Conservation (phyloP, 345 rosid genomes). For the Dipteronia sinensis region DNA sequence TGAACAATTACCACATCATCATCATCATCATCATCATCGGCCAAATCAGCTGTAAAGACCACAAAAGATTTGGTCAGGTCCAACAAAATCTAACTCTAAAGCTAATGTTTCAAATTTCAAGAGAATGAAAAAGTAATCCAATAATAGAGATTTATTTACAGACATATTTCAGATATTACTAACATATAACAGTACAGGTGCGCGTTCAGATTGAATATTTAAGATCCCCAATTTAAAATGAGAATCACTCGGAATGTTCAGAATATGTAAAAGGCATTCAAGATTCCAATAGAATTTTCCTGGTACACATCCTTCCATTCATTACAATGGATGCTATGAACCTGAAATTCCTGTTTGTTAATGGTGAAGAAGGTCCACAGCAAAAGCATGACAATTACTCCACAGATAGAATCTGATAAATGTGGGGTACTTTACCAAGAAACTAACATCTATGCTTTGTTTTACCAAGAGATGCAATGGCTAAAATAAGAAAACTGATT, state of each 20-base stretch:
- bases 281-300: not conserved
- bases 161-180: not conserved
- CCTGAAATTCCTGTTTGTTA: not conserved
- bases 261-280: not conserved
- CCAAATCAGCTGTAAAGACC: constrained; percentile 61
- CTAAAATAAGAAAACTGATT: not conserved
- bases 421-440: not conserved
- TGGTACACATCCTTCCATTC: not conserved
- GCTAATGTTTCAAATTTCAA: not conserved
- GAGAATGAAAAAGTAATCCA: not conserved
- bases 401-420: not conserved
- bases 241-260: not conserved
- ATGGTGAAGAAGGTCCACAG: not conserved
- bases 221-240: not conserved
- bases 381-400: not conserved
- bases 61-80: constrained; percentile 25
- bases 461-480: not conserved
- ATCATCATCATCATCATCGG: constrained; percentile 54
- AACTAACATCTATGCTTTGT: not conserved
- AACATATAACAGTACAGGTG: not conserved
- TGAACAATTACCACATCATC: constrained; percentile 48
- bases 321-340: not conserved
- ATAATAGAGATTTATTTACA: not conserved
- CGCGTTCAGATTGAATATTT: not conserved
- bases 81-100: not conserved